Evolutionary conservation across 2,329 filamentous ascomycete species (phyloP).

Genomic region (Microdochium paspali): DNA sequence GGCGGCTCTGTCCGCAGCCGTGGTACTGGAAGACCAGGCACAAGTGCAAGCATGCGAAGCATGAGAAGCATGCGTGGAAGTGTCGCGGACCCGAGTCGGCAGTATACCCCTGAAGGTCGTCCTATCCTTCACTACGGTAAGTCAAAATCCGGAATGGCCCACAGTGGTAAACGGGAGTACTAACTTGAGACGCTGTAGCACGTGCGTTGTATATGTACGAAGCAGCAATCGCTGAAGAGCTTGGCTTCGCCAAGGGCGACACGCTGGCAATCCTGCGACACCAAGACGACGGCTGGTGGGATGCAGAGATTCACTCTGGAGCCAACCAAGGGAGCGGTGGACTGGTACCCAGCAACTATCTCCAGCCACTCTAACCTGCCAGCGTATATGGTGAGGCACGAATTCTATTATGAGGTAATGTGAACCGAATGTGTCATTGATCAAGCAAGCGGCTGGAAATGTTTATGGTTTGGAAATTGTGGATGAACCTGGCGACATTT

Average conservation of each 20-base stretch:
- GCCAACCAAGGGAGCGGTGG: constrained; percentile 43
- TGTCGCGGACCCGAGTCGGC: constrained; percentile 69
- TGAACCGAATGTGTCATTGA: background rate
- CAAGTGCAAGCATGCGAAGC: constrained; percentile 32
- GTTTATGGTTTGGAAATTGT: too few relatives aligned
- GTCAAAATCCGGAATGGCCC: constrained; percentile 26
- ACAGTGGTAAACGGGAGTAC: constrained; percentile 3
- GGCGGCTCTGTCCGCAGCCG: constrained; percentile 36
- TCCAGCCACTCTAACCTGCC: constrained; percentile 38
- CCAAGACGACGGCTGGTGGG: constrained; percentile 99
- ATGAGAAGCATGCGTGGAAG: too few relatives aligned
- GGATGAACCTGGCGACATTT: too few relatives aligned
- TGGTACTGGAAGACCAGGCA: constrained; percentile 37
- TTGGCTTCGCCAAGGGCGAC: constrained; percentile 88
- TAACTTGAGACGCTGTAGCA: constrained; percentile 41
- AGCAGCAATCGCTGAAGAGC: constrained; percentile 89
- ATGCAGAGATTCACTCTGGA: constrained; percentile 78
- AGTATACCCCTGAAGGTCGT: constrained; percentile 77
- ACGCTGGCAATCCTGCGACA: constrained; percentile 78
- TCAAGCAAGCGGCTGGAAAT: too few relatives aligned
- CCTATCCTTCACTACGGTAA: constrained; percentile 90
- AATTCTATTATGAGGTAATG: background rate
- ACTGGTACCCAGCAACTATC: constrained; percentile 60
- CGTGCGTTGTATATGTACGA: constrained; percentile 91
- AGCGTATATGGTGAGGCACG: background rate